Conservation (phyloP, 2,329 filamentous ascomycete species). For the Cytospora piceae region DNA sequence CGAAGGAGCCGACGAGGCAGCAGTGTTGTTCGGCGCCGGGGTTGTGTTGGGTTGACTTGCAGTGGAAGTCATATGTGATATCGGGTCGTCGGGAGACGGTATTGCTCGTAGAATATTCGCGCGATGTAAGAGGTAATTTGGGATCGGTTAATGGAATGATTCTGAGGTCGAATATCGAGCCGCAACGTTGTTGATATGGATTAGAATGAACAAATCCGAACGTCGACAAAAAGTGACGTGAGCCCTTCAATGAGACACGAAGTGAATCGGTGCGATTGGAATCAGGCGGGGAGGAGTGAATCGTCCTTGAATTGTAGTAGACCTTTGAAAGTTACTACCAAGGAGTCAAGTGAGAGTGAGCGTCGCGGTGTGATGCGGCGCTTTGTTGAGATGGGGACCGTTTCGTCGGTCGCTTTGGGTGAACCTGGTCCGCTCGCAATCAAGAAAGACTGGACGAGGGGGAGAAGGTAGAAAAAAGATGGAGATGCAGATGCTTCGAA, state of each 20-base stretch:
- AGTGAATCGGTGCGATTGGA: conserved; percentile 23
- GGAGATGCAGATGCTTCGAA: conserved; percentile 25
- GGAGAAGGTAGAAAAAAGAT: conserved; percentile 18
- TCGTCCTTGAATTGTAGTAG: conserved; percentile 8
- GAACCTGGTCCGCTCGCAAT: conserved; percentile 26
- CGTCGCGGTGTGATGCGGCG: conserved; percentile 16
- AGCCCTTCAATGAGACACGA: conserved; percentile 16
- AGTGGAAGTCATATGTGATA: conserved; percentile 64
- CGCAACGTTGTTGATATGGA: conserved; percentile 12
- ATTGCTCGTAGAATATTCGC: conserved; percentile 26
- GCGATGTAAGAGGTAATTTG: conserved; percentile 11
- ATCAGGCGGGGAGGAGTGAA: conserved; percentile 10
- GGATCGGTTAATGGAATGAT: conserved; percentile 6
- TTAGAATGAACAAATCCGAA: neutral
- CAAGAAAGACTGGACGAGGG: conserved; percentile 10
- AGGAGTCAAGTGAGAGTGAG: conserved; percentile 21
- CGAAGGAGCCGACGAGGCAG: conserved; percentile 59
- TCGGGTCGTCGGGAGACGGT: conserved; percentile 30
- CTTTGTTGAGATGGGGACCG: conserved; percentile 9
- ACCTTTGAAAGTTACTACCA: conserved; percentile 20
- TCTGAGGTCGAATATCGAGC: conserved; percentile 11
- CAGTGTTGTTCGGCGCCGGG: conserved; percentile 60
- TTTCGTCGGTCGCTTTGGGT: conserved; percentile 18
- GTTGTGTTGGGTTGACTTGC: conserved; percentile 57
- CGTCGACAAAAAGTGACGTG: conserved; percentile 10